Evolutionary conservation across 2,329 filamentous ascomycete species (phyloP).

Genomic region (Penicillium fuscoglaucum): DNA sequence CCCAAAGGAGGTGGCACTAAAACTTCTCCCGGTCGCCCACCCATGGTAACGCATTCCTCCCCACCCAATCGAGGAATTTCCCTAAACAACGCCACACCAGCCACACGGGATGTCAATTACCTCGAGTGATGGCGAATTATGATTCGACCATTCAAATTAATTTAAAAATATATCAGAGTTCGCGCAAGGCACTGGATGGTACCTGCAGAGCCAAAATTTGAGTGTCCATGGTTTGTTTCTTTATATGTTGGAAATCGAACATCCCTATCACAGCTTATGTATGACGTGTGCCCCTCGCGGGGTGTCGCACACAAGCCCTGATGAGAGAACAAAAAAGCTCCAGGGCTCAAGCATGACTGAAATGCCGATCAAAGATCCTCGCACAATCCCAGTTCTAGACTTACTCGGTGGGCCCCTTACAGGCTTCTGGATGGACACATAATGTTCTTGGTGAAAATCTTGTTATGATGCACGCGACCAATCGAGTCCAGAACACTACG

Average conservation of each 20-base stretch:
- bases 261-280: neutral
- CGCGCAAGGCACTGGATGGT: neutral
- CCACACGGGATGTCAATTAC: constrained; percentile 1
- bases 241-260: neutral
- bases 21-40: neutral
- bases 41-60: constrained; percentile 1
- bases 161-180: no score
- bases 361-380: constrained; percentile 15
- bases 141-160: constrained; percentile 1
- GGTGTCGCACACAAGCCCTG: neutral
- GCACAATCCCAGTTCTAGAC: constrained; percentile 12
- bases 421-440: constrained; percentile 12
- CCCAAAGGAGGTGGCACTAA: neutral
- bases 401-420: constrained; percentile 13
- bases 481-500: neutral
- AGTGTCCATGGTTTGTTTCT: neutral
- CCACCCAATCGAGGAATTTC: neutral
- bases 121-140: neutral
- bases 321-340: neutral
- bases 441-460: constrained; percentile 1
- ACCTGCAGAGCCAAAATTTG: neutral
- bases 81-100: constrained; percentile 6
- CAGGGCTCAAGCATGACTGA: constrained; percentile 4
- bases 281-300: constrained; percentile 6
- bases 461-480: neutral